Percentiles rank a stretch among this genome's conserved stretches.
phyloP scores from a whole-genome alignment of 441 rosid genomes.

The Gossypium schwendimanii region DNA sequence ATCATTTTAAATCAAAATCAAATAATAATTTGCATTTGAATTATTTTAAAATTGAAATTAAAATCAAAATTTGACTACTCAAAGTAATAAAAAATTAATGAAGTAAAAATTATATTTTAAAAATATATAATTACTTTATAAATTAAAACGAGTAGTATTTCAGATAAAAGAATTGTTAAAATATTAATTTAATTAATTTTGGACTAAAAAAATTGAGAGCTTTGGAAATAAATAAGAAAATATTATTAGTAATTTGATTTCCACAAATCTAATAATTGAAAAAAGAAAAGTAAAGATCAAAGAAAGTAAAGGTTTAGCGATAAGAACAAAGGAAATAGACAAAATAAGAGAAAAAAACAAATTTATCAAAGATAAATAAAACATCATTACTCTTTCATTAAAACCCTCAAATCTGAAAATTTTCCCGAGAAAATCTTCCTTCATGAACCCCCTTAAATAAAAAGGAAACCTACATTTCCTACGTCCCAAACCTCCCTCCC shows the following conservation, averaged over 20 bases:
- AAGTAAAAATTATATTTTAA: too few relatives aligned
- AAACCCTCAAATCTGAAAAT: not conserved
- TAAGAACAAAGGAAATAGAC: not conserved
- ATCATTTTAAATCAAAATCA: too few relatives aligned
- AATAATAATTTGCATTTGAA: too few relatives aligned
- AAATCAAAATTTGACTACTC: too few relatives aligned
- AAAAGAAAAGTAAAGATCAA: not conserved
- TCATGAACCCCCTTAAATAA: not conserved
- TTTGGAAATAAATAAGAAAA: not conserved
- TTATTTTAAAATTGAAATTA: too few relatives aligned
- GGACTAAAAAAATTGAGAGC: not conserved
- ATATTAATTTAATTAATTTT: not conserved
- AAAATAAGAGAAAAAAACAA: not conserved
- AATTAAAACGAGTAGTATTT: too few relatives aligned
- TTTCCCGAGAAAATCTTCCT: slow-evolving; percentile 8
- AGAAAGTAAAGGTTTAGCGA: not conserved
- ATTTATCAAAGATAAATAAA: not conserved
- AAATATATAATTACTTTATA: too few relatives aligned
- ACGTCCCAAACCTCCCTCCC: not conserved
- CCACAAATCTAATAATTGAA: not conserved
- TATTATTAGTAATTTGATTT: not conserved
- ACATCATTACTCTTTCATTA: not conserved
- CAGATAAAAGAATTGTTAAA: too few relatives aligned
- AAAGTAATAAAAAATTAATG: too few relatives aligned
- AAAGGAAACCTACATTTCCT: not conserved